Evolutionary conservation across 108 stramenopile species (phyloP), one percentile per base, ranked within the genome.

Genomic region (Cyclotella choctawhatcheeana): DNA sequence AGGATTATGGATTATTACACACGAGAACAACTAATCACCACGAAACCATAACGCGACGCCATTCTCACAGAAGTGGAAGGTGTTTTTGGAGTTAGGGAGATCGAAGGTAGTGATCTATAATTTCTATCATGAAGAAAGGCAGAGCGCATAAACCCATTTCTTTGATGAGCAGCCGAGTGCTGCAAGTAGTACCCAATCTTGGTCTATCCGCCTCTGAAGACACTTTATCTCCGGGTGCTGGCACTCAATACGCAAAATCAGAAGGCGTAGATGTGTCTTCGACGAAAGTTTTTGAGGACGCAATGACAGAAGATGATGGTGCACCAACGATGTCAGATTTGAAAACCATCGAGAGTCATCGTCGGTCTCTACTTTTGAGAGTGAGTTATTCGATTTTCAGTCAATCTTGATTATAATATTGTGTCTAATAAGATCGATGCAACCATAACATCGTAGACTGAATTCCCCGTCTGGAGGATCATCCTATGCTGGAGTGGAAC

Each of bases 401-500:
- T 67, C 10, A 45, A 17, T 47, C 12, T 40, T 40, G 12, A 40
- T 12, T 40, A 10, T 12, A 10, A 10, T 10, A 40, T 40, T 40
- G 12, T 18, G 8, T 51, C 17, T 10, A 1, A 7, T 13, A 10
- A 7, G 13, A 48, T 61, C 37, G 4, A 16, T n/a, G 12, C 21
- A 3, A 33, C n/a, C n/a, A n/a, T n/a, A n/a, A n/a, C n/a, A n/a
- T n/a, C 21, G 7, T 17, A 67, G 66, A 40, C 54, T 24, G 67
- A 69, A 44, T 54, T 69, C 16, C 67, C 67, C n/a, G 53, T 56
- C 24, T 56, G 67, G 53, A 43, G 67, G 16, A 69, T 69, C 14
- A 20, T 69, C 17, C 54, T 69, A 3, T 69, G 53, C 40, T 69
- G 55, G 54, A 44, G 25, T 16, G 67, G 67, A 22, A 69, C 67